Base-by-base conservation (phyloP, 139 green algal species). In the Parachlorella kessleri region DNA sequence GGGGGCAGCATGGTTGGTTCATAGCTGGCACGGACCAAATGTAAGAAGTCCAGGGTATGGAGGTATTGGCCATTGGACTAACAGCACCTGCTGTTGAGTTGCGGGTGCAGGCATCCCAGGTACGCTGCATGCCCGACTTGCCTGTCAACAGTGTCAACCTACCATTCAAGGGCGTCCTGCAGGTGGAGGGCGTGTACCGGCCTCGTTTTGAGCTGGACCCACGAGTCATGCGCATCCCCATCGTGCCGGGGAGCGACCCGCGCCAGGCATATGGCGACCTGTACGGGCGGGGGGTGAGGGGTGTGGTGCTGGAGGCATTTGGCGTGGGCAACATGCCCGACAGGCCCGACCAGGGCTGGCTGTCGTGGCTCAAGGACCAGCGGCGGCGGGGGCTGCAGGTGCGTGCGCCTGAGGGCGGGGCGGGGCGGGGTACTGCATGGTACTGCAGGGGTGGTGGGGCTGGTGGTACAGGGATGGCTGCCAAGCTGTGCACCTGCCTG, bases 311-410 rank as follows among this genome's bases (percentile, higher is more conserved):
- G 38, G 95, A 98, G 83, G 83, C 88, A 1, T 98, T 98, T 90
- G 95, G 95, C 1, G 92, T 97, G 14, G 95, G 94, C 81, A 97
- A 98, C 90, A 91, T 97, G 86, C 94, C 95, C 1, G 90, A 97
- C 82, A 64, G 71, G n/a, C 24, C 80, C 0, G 26, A 75, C 4
- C 39, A 75, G 1, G 92, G 91, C 18, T 98, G 94, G 94, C 63
- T 98, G 39, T 86, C 92, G 0, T 98, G 93, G 93, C 89, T 98
- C 4, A 69, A 71, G 59, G 71, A 92, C 26, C 93, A 97, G 85
- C 86, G 80, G 6, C 82, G 83, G 37, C 82, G 84, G 75, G 93
- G 91, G 78, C 1, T 84, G 70, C 73, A 81, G 67, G 83, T 88
- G 26, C 83, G 81, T 59, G 48, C n/a, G n/a, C n/a, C n/a, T 59